Percentiles rank a stretch among this genome's conserved stretches.
These are phyloP conservation scores for Annona cherimola DNA, from an alignment of 164 flowering plant genomes.

Conservation along the genomic window DNA sequence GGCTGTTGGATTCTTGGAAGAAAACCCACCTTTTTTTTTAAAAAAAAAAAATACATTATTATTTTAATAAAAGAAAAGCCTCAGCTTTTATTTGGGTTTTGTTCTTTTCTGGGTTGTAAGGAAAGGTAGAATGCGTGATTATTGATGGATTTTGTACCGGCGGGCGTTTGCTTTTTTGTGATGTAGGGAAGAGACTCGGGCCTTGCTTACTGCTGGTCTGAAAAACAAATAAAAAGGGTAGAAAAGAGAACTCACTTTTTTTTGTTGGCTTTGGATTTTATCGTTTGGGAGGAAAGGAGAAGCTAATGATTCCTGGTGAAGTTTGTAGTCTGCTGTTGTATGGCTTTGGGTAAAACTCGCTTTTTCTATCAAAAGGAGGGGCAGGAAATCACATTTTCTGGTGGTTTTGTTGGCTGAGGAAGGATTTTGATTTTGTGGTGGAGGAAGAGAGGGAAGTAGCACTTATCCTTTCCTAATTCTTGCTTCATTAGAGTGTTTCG, in stretches of 20 bases:
- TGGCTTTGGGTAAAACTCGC: not conserved
- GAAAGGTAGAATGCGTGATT: conserved; percentile 10
- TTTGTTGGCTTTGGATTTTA: conserved; percentile 6
- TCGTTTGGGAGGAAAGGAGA: conserved; percentile 6
- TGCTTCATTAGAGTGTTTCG: conserved; percentile 1
- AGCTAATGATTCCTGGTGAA: not conserved
- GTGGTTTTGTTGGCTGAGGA: conserved; percentile 1
- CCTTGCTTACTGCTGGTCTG: no score
- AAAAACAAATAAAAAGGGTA: not conserved
- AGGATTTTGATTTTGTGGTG: not conserved
- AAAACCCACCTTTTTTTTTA: not conserved
- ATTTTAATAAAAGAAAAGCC: conserved; percentile 2
- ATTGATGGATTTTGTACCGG: not conserved
- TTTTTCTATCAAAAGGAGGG: not conserved
- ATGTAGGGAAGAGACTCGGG: not conserved
- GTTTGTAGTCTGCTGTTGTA: not conserved
- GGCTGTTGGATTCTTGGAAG: conserved; percentile 3
- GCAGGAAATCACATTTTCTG: not conserved
- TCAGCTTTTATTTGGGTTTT: not conserved
- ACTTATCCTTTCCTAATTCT: not conserved
- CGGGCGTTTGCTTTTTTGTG: not conserved
- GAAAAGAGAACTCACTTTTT: not conserved
- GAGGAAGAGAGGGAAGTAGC: not conserved
- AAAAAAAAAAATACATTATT: no score
- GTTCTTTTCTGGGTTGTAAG: not conserved